Evolutionary conservation across 106 monocot genomes (phyloP).

Genomic region (Dactylorhiza incarnata): DNA sequence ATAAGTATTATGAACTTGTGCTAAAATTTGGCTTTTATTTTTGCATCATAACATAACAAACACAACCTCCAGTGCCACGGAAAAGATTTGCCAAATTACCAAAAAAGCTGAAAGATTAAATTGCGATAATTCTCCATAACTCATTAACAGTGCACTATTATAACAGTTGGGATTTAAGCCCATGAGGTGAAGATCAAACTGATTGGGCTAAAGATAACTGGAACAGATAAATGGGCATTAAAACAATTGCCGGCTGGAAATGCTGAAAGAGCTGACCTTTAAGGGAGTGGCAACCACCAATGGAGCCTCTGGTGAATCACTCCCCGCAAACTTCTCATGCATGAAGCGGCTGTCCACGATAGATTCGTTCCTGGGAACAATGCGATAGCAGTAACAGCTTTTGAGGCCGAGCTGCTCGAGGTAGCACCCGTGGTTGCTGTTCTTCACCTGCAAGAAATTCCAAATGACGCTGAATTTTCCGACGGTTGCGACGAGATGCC

Average conservation of each 20-base stretch:
- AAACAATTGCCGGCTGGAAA: neutral
- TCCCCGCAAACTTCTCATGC: constrained; percentile 78
- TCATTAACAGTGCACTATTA: neutral
- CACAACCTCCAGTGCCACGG: neutral
- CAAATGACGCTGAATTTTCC: constrained; percentile 90
- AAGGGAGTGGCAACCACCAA: constrained; percentile 85
- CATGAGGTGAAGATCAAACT: neutral
- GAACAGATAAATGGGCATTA: neutral
- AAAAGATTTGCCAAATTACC: neutral
- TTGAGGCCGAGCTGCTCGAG: constrained; percentile 72
- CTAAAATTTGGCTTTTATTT: no score
- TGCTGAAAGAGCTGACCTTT: constrained; percentile 53
- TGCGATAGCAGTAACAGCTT: constrained; percentile 93
- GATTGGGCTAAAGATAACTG: neutral
- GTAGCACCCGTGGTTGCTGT: constrained; percentile 82
- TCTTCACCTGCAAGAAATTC: constrained; percentile 88
- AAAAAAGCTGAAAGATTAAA: neutral
- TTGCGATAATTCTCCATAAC: neutral
- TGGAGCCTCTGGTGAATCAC: constrained; percentile 78
- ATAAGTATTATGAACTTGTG: no score
- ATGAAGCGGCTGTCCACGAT: constrained; percentile 93
- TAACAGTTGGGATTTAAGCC: neutral
- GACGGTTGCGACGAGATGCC: constrained; percentile 83
- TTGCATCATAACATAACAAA: neutral
- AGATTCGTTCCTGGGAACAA: constrained; percentile 77